Evolutionary conservation across 2,329 filamentous ascomycete genomes (phyloP), one percentile per base, ranked within the genome.

Genomic region (Myriosclerotinia curreyana): DNA sequence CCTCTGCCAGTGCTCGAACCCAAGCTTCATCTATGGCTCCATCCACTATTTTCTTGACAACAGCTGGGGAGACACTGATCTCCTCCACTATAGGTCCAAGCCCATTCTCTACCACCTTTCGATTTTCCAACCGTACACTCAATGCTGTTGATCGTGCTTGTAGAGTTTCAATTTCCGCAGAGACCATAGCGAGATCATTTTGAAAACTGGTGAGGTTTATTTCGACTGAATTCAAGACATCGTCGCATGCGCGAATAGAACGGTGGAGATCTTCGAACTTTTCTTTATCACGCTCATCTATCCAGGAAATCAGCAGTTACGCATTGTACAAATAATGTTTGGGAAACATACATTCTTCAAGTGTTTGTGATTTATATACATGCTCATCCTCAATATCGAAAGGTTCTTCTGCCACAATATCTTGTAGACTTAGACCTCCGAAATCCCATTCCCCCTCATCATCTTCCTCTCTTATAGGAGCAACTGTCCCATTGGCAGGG

Each of bases 171-270:
- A 99, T 99, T 75, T 99, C 95, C 8, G 92, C 89, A 1, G 95
- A 97, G 15, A 99, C 95, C 17, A 87, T 85, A 11, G 92, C 94
- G 14, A 99, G 84, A 76, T 99, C 96, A 66, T 92, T 90, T 74
- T 96, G 92, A 74, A 99, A 99, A 75, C 88, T 94, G 46, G 90
- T 90, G 61, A 99, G 82, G 75, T 97, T 98, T 40, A 86, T 87
- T 78, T 99, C 94, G 62, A 99, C 95, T 0, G 93, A 96, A 76
- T 88, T 90, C 53, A 98, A 83, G 59, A 98, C 91, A 74, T 96
- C 90, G 76, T 99, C 95, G 78, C 94, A 99, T 59, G 91, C 90
- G 74, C 82, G 77, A 72, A 99, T 98, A 5, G 93, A 96, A 72
- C 84, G 86, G 77, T 98, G 95, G 50, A 99, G 82, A 64, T 96